Conservation (phyloP, 108 stramenopile species). For the Aureococcus anophagefferens region DNA sequence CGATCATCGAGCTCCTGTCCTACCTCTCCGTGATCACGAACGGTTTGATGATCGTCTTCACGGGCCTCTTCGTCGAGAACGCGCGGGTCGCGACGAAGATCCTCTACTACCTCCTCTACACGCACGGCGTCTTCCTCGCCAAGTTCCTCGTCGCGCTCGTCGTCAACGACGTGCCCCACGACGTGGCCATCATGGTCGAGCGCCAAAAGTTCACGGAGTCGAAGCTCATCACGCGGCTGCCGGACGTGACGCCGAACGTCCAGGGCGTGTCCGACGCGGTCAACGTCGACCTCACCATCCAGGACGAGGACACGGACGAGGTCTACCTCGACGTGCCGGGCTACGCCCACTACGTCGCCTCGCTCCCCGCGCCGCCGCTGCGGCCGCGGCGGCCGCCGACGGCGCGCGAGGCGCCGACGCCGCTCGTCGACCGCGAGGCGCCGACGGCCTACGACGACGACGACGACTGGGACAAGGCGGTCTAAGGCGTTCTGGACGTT, state of each 20-base stretch:
- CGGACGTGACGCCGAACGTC: slow-evolving; percentile 12
- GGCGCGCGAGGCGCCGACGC: no score
- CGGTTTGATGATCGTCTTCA: slow-evolving; percentile 19
- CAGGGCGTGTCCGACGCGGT: background rate
- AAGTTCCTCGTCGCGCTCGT: slow-evolving; percentile 5
- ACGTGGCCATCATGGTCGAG: slow-evolving; percentile 19
- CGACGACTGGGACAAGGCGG: no score
- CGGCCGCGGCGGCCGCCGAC: no score
- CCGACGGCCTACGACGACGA: no score
- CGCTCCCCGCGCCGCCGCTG: no score
- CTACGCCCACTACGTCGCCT: background rate
- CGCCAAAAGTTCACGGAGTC: slow-evolving; percentile 12
- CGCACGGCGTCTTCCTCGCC: slow-evolving; percentile 16
- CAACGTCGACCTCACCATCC: background rate
- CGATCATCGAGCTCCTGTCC: slow-evolving; percentile 22
- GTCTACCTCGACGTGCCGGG: background rate
- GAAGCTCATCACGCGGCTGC: slow-evolving; percentile 13
- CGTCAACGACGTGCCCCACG: slow-evolving; percentile 18
- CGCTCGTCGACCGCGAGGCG: no score
- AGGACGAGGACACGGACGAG: background rate
- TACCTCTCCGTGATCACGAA: slow-evolving; percentile 27
- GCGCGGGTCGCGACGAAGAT: slow-evolving; percentile 10
- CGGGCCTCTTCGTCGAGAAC: slow-evolving; percentile 14
- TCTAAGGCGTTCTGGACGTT: no score
- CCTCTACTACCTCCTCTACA: slow-evolving; percentile 21